Conservation (phyloP, 2,329 filamentous ascomycete genomes). For the Colletotrichum phormii region DNA sequence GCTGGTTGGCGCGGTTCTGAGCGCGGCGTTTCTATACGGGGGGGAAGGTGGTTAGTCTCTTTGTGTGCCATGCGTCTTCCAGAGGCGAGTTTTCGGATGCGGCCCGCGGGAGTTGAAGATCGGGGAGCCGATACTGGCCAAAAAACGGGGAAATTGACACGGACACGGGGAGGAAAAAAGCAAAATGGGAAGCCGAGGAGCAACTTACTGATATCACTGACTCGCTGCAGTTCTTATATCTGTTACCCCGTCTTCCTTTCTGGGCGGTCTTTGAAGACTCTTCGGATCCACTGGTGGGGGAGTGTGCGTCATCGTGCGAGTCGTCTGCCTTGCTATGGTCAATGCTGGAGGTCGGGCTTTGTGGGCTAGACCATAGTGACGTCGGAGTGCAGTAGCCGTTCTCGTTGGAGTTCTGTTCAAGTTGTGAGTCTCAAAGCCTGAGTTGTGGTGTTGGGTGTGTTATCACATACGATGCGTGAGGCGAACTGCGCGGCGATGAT, state of each 20-base stretch:
- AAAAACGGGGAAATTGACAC: no score
- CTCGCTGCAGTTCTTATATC: slow-evolving; percentile 38
- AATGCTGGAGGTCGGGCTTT: slow-evolving; percentile 32
- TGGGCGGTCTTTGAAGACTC: not conserved
- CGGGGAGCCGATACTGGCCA: no score
- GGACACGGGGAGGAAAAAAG: not conserved
- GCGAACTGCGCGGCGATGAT: slow-evolving; percentile 35
- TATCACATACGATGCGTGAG: slow-evolving; percentile 19
- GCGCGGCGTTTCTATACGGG: slow-evolving; percentile 26
- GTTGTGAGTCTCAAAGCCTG: not conserved
- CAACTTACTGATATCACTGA: slow-evolving; percentile 32
- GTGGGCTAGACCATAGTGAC: slow-evolving; percentile 29
- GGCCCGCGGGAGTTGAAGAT: not conserved
- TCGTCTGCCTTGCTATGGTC: slow-evolving; percentile 28
- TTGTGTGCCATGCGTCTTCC: no score
- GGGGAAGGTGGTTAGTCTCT: slow-evolving; percentile 1
- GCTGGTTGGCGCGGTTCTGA: slow-evolving; percentile 35
- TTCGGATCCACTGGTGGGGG: slow-evolving; percentile 15
- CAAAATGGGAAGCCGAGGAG: not conserved
- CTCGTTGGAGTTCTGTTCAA: slow-evolving; percentile 14
- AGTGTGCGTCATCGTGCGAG: slow-evolving; percentile 25
- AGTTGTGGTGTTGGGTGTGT: not conserved
- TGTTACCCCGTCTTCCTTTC: slow-evolving; percentile 29
- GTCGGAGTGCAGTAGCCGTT: slow-evolving; percentile 30
- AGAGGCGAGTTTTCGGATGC: not conserved